phyloP scores from a whole-genome alignment of 148 eudicot species.

The Nyssa sinensis region DNA sequence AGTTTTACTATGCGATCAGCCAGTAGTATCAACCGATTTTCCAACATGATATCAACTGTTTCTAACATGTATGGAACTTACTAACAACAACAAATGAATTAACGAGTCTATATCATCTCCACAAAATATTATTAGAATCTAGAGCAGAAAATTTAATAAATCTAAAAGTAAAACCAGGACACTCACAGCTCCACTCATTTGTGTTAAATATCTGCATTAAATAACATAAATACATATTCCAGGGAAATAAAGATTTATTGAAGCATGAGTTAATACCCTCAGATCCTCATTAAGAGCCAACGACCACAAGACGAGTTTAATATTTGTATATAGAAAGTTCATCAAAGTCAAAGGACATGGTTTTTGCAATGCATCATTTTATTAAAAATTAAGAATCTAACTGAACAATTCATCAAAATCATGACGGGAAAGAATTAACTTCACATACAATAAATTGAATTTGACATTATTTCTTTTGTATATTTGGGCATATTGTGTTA shows the following conservation, averaged over 20 bases:
- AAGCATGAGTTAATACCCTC: neutral
- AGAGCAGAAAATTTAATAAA: neutral
- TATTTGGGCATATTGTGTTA: neutral
- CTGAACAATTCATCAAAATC: neutral
- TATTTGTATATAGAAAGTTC: too few relatives aligned
- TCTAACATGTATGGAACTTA: neutral
- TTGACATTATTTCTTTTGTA: neutral
- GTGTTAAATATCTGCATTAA: neutral
- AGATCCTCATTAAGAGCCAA: neutral
- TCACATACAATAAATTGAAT: neutral
- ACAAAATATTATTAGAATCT: neutral
- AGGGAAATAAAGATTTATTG: neutral
- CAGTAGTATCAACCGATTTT: neutral
- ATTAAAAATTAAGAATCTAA: neutral
- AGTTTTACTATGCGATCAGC: neutral
- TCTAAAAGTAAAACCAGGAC: neutral
- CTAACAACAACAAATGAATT: neutral
- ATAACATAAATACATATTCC: neutral
- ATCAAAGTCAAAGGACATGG: neutral
- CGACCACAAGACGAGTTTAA: neutral
- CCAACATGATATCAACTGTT: neutral
- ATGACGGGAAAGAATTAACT: neutral
- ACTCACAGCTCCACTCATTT: neutral
- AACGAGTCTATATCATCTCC: neutral
- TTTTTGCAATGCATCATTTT: neutral